Percentiles rank a stretch among this genome's conserved stretches.
phyloP scores from a whole-genome alignment of 164 flowering plant species.

The Vitis cinerea region DNA sequence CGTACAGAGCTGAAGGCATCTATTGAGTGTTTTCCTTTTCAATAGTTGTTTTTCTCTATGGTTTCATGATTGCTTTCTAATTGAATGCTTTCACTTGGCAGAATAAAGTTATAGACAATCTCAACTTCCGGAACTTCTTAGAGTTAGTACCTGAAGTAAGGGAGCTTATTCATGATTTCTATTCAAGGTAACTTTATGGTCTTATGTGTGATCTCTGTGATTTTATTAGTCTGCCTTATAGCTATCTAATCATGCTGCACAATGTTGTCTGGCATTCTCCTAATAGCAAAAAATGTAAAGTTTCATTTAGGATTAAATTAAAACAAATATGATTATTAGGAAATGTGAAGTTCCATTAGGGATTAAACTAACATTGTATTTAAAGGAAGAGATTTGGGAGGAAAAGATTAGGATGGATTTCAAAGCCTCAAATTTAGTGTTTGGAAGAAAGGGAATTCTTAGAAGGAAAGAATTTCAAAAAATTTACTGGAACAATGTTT shows the following conservation, averaged over 20 bases:
- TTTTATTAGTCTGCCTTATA: not conserved
- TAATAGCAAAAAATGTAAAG: too few species aligned
- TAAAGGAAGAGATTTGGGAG: too few species aligned
- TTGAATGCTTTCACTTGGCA: slow-evolving; percentile 32
- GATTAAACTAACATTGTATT: too few species aligned
- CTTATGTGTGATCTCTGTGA: not conserved
- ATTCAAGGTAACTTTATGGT: slow-evolving; percentile 68
- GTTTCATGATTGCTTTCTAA: slow-evolving; percentile 4
- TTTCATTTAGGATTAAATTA: too few species aligned
- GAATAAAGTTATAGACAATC: slow-evolving; percentile 92
- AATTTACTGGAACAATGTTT: too few species aligned
- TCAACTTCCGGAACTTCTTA: slow-evolving; percentile 87
- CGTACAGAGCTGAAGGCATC: slow-evolving; percentile 86
- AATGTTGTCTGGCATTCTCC: not conserved
- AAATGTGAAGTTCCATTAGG: too few species aligned
- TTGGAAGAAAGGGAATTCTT: too few species aligned
- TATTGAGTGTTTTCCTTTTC: slow-evolving; percentile 4
- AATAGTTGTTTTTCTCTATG: not conserved
- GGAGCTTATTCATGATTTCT: slow-evolving; percentile 92
- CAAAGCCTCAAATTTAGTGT: too few species aligned
- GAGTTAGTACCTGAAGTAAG: slow-evolving; percentile 97
- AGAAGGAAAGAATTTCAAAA: too few species aligned
- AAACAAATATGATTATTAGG: too few species aligned
- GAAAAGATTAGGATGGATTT: too few species aligned
- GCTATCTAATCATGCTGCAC: not conserved